Evolutionary conservation across 2,329 filamentous ascomycete species (phyloP), one percentile per base, ranked within the genome.

Genomic region (Coniochaeta sp.): DNA sequence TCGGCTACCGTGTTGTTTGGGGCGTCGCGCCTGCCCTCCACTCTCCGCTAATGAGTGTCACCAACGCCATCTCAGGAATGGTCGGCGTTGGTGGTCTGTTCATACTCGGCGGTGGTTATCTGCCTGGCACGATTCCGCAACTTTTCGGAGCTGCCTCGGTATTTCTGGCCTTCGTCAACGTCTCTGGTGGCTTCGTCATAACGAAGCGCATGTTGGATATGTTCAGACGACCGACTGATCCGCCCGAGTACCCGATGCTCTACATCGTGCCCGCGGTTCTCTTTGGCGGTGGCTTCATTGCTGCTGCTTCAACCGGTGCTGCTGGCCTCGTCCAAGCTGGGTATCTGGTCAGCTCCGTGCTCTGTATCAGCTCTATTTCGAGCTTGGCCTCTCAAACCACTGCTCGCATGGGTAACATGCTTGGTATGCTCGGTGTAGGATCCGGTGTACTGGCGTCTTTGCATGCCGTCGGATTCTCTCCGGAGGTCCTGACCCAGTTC

Each of bases 171-270:
- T 96, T 95, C 70, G 89, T 96, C 63, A 96, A 96, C 65, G 87
- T 96, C 2, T 88, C 89, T 0, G 92, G 92, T 61, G 92, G 92
- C 0, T 96, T 96, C 63, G 89, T 96, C 50, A 91, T 96, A 62
- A 96, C 91, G 3, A 96, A 96, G 76, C 83, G 92, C 64, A 96
- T 96, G 92, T 79, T 96, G 50, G 91, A 96, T 71, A 93, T 93
- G 90, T 93, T 93, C 71, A 89, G 89, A 70, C 83, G 89, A 79
- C 88, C 90, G 28, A 95, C 90, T 5, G 92, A 96, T 66, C 92
- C 91, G 34, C 86, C 89, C 0, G 92, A 96, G 71, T 96, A 93
- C 65, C 89, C 90, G 0, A 96, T 90, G 89, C 77, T 96, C 1
- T 96, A 95, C 68, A 89, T 86, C 1, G 77, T 96, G 60, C 91